Evolutionary conservation across 1,284 basidiomycete genomes (phyloP).

Genomic region (Moesziomyces globuligerus): DNA sequence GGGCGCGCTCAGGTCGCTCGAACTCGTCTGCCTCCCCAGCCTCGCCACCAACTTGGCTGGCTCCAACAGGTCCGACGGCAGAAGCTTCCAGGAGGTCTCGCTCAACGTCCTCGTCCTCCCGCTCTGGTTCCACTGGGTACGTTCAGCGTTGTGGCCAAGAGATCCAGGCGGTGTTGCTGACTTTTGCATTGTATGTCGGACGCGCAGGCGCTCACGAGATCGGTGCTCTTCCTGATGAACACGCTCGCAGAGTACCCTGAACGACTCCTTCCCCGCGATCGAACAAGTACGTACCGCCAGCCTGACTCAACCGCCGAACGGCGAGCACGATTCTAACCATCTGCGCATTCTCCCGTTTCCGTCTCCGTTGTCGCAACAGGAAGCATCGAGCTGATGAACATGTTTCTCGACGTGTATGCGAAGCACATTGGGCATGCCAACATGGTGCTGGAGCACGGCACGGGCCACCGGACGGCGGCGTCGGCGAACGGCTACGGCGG

Average conservation of each 20-base stretch:
- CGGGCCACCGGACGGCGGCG: neutral
- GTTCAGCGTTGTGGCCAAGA: too few species aligned
- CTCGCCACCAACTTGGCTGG: neutral
- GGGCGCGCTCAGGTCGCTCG: conserved; percentile 23
- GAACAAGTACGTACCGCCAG: too few species aligned
- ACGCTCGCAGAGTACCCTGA: conserved; percentile 36
- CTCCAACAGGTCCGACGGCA: neutral
- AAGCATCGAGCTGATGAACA: conserved; percentile 26
- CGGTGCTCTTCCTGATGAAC: conserved; percentile 37
- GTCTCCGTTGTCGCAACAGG: too few species aligned
- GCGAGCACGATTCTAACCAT: too few species aligned
- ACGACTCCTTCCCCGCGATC: conserved; percentile 25
- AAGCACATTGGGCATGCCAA: conserved; percentile 42
- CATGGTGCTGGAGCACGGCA: conserved; percentile 30
- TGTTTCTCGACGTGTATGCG: conserved; percentile 36
- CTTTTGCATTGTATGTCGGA: neutral
- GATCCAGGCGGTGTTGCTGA: too few species aligned
- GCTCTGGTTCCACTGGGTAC: conserved; percentile 45
- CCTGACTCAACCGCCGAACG: too few species aligned
- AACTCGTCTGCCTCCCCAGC: conserved; percentile 23
- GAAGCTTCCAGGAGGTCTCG: conserved; percentile 6
- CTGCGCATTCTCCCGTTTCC: too few species aligned
- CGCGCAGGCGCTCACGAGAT: conserved; percentile 26
- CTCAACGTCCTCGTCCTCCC: conserved; percentile 34
- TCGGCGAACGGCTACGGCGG: neutral